phyloP scores from a whole-genome alignment of 2,329 filamentous ascomycete genomes.

The Colletotrichum sp. region DNA sequence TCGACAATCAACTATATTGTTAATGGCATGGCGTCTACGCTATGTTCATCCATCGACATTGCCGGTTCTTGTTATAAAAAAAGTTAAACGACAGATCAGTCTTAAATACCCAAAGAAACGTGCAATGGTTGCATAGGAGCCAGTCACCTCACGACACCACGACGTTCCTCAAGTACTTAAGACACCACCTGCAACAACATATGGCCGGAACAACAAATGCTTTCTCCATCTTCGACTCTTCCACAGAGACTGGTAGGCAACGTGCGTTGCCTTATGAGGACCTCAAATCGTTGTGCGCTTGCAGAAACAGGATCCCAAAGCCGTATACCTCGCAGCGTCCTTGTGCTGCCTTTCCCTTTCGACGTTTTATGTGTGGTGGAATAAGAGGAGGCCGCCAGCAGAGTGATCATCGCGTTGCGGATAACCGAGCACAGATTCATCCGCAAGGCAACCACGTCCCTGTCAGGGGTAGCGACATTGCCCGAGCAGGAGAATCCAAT shows the following conservation, averaged over 20 bases:
- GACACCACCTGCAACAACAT: rapidly evolving
- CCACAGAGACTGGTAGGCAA: background rate
- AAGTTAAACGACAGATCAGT: rapidly evolving
- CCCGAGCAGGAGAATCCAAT: no score
- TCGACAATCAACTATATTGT: background rate
- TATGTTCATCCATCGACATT: rapidly evolving
- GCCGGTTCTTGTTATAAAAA: background rate
- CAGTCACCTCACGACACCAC: background rate
- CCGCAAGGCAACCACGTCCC: rapidly evolving
- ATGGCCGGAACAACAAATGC: rapidly evolving
- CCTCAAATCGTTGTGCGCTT: rapidly evolving
- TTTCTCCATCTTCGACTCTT: no score
- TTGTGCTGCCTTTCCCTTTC: no score
- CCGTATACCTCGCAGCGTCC: background rate
- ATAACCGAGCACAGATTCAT: rapidly evolving
- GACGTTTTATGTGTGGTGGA: background rate
- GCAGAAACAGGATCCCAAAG: rapidly evolving
- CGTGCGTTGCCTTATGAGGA: rapidly evolving
- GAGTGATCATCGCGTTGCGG: rapidly evolving
- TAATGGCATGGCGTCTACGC: no score
- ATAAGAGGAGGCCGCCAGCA: background rate
- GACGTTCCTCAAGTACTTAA: rapidly evolving
- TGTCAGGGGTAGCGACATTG: background rate
- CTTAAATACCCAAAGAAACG: background rate
- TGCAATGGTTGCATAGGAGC: background rate